Evolutionary conservation across 352 stramenopile genomes (phyloP).

Genomic region (Phytophthora multivora): DNA sequence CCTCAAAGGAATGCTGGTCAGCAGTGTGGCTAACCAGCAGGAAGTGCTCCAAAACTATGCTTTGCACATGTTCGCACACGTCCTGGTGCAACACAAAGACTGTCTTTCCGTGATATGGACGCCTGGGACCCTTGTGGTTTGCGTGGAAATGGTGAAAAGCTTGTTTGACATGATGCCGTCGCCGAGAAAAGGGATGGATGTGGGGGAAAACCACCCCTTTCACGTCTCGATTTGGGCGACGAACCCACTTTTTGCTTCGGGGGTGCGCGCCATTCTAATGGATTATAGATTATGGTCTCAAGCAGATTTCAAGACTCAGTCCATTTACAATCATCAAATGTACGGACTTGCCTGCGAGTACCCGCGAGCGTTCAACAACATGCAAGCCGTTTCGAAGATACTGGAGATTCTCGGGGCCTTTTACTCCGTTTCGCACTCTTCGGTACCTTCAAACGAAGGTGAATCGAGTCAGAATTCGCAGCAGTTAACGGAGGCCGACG

Average conservation of each 20-base stretch:
- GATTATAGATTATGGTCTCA: slow-evolving; percentile 72
- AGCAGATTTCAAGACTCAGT: slow-evolving; percentile 76
- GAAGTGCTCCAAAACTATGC: slow-evolving; percentile 63
- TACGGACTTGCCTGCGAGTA: slow-evolving; percentile 74
- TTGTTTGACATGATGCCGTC: slow-evolving; percentile 56
- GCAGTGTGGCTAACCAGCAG: slow-evolving; percentile 57
- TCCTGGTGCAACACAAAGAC: slow-evolving; percentile 51
- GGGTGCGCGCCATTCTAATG: slow-evolving; percentile 64
- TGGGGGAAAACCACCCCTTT: slow-evolving; percentile 57
- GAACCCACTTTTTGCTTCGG: slow-evolving; percentile 76
- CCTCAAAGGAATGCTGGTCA: slow-evolving; percentile 67
- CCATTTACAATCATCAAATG: slow-evolving; percentile 82
- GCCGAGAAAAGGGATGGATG: slow-evolving; percentile 20
- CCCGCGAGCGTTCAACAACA: slow-evolving; percentile 67
- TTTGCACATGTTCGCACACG: slow-evolving; percentile 69
- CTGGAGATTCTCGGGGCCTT: slow-evolving; percentile 68
- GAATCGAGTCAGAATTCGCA: slow-evolving; percentile 47
- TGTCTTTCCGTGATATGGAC: slow-evolving; percentile 59
- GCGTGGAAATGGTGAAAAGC: slow-evolving; percentile 68
- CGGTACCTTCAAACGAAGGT: slow-evolving; percentile 4
- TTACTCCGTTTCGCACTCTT: slow-evolving; percentile 39
- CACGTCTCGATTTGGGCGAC: slow-evolving; percentile 73
- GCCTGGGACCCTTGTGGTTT: slow-evolving; percentile 64
- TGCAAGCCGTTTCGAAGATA: slow-evolving; percentile 61
- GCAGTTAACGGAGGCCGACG: slow-evolving; percentile 42